Base-by-base conservation (phyloP, 2,329 filamentous ascomycete species). In the Myriosclerotinia curreyana region DNA sequence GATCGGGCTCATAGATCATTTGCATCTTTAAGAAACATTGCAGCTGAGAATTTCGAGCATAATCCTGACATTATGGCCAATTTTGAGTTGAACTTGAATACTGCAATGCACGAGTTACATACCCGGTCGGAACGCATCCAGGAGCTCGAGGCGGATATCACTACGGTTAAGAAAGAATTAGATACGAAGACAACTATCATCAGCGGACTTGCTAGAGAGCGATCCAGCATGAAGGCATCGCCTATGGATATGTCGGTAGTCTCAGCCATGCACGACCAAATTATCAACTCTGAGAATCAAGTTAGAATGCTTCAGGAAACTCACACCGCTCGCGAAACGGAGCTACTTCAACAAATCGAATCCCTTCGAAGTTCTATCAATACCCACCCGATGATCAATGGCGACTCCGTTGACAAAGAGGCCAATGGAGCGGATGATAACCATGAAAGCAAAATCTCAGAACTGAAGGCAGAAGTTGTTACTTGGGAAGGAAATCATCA, bases 141-240 rank as follows among this genome's bases (percentile, higher is more conserved):
- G 73, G 88, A 93, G 71, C 81, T 99, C 17, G 95, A 99, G 76
- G 86, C 87, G 7, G 94, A 96, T 70, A 85, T 97, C 64, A 81
- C 87, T 34, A 87, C 86, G 5, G 86, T 92, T 28, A 95, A 91
- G 80, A 96, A 92, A 79, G 95, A 99, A 76, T 96, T 98, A 89
- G 95, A 99, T 74, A 88, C 85, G 67, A 99, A 99, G 83, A 92
- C 94, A 81, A 91, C 91, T 38, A 93, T 99, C 74, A 98, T 99
- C 71, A 91, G 92, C 38, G 95, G 95, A 8, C 81, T 99, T 68
- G 96, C 95, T 4, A 88, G 95, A 62, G 96, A 99, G 77, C 84
- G 96, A 65, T 94, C 92, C 3, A 97, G 92, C 77, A 83, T 97
- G 78, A 92, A 94, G 75, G 81, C 83, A 2, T 89, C 90, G 31